A percentile compares a stretch with the other conserved stretches of the same genome.
Conservation (phyloP, 2,329 filamentous ascomycete genomes). For the Incumbomyces lentus region DNA sequence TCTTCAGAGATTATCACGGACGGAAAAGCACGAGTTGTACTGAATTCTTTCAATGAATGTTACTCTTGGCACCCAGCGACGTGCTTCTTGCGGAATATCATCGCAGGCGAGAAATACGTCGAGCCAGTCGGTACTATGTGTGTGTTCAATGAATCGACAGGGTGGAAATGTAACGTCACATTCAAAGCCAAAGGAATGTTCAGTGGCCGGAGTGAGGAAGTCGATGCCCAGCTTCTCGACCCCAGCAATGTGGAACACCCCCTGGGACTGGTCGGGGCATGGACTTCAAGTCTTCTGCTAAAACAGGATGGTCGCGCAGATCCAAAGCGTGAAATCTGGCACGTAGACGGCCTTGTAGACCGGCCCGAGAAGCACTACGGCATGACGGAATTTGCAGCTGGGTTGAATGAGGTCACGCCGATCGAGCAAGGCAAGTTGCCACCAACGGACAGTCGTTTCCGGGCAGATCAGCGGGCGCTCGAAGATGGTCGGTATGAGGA, state of each 20-base stretch:
- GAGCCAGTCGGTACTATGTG: constrained; percentile 89
- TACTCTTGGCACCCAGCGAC: constrained; percentile 86
- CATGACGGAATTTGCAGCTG: constrained; percentile 73
- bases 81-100: constrained; percentile 87
- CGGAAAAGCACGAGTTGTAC: constrained; percentile 66
- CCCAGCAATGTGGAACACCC: constrained; percentile 55
- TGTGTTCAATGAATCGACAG: constrained; percentile 71
- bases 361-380: constrained; percentile 75
- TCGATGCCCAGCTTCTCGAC: constrained; percentile 63
- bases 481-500: constrained; percentile 73
- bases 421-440: constrained; percentile 67
- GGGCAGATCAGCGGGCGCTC: constrained; percentile 77
- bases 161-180: constrained; percentile 72
- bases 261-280: constrained; percentile 66
- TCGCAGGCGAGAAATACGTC: constrained; percentile 95
- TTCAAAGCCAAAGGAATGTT: constrained; percentile 98
- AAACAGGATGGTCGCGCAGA: constrained; percentile 51
- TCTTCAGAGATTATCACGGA: constrained; percentile 89
- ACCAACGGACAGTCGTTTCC: constrained; percentile 68
- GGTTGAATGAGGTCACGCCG: constrained; percentile 75
- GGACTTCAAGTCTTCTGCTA: constrained; percentile 65
- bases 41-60: constrained; percentile 66
- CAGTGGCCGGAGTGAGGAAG: constrained; percentile 84
- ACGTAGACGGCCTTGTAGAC: constrained; percentile 64
- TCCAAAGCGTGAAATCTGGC: constrained; percentile 64